Conservation (phyloP, 2,329 filamentous ascomycete genomes). For the Monosporascus sp. region DNA sequence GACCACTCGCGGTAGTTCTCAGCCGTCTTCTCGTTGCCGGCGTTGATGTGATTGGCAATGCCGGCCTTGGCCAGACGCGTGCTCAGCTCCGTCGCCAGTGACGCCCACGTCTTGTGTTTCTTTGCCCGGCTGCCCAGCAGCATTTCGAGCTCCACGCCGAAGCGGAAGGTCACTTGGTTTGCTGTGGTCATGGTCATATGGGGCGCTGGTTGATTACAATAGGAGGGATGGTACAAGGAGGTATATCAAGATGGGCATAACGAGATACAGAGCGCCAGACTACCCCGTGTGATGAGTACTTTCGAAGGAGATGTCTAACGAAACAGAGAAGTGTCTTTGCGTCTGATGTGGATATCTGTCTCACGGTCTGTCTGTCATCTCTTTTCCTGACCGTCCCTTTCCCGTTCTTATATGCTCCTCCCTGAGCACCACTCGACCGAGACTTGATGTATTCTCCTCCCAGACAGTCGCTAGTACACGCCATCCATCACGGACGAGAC, state of each 20-base stretch:
- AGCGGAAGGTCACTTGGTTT: conserved; percentile 11
- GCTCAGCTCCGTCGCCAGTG: conserved; percentile 31
- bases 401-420: too few species aligned
- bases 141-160: conserved; percentile 35
- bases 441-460: neutral
- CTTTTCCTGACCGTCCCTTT: too few species aligned
- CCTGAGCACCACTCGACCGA: too few species aligned
- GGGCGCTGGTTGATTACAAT: neutral
- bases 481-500: neutral
- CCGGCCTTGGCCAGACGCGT: conserved; percentile 25
- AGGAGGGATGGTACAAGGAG: neutral
- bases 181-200: conserved; percentile 3
- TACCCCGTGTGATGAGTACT: too few species aligned
- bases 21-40: conserved; percentile 19
- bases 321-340: too few species aligned
- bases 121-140: conserved; percentile 29
- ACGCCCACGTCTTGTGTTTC: conserved; percentile 26
- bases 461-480: neutral
- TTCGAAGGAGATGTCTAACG: too few species aligned
- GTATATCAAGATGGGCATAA: too few species aligned
- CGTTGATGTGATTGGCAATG: conserved; percentile 30
- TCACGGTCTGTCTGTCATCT: too few species aligned
- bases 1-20: conserved; percentile 33
- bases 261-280: neutral
- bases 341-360: too few species aligned